Evolutionary conservation across 352 stramenopile species (phyloP), one percentile per base, ranked within the genome.

Genomic region (Pythium utonaiense): DNA sequence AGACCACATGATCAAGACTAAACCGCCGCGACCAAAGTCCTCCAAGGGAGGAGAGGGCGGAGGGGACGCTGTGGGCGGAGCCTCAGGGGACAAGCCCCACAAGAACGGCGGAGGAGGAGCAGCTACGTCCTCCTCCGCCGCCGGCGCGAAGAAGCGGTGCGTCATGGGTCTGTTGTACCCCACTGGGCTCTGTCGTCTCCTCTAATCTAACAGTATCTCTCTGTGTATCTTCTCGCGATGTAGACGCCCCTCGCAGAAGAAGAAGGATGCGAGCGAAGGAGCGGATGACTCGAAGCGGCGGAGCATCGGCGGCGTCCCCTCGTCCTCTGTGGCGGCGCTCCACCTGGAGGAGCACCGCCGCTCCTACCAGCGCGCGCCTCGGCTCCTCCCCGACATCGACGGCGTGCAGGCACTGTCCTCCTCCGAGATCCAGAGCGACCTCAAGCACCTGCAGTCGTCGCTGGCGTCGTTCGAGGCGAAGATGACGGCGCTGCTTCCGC

Each of bases 381-480:
- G 78, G 38, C 57, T 83, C 19, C 57, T 91, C 48, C 81, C 81
- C 0, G 75, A 86, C 6, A 80, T 89, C 44, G 59, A 71, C n/a
- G 76, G 78, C 44, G 74, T 91, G 48, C 74, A 74, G 40, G 62
- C 68, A 50, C 66, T 91, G 6, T 72, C 77, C 7, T 53, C 54
- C 7, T 75, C 71, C 10, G 81, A 91, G 48, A 73, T 77, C 16
- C 70, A 76, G 52, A 49, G 63, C 16, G 81, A 91, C 57, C 62
- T 91, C n/a, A 85, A 79, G 67, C 64, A 53, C 27, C 86, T 91
- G 13, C 69, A 83, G 59, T 71, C 71, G 7, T 64, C 82, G 22
- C 60, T 90, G 31, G 47, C 54, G 4, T 62, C 65, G 9, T 90
- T 86, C 28, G 80, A 90, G 60, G 45, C 64, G 25, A 64, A 73